Evolutionary conservation across 2,329 filamentous ascomycete species (phyloP), one percentile per base, ranked within the genome.

Genomic region (Fusarium duplospermum): DNA sequence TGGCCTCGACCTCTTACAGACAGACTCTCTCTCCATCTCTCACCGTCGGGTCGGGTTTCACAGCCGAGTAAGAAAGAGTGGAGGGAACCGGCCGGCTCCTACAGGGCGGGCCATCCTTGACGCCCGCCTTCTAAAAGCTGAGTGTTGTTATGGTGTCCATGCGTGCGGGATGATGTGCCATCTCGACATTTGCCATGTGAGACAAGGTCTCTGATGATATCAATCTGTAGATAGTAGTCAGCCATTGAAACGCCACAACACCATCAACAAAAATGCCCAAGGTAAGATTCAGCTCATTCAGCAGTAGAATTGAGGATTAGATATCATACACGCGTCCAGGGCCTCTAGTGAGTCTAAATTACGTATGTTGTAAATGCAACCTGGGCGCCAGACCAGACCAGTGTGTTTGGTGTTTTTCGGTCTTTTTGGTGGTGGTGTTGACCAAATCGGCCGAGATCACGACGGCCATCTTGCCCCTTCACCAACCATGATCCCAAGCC

Each of bases 301-400:
- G 62, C 50, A 67, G 66, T 54, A 70, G 66, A 61, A 74, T 62
- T 63, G 50, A 65, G 70, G 60, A 74, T 77, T 74, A 76, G 59
- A 77, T 78, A 76, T 71, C 71, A 72, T 78, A 78, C 75, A 78
- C 67, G 66, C 64, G 62, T 67, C 76, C 68, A 74, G 68, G 68
- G 65, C 72, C 69, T 74, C 72, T 73, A 73, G 47, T 73, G 67
- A 64, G 36, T 74, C 69, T 75, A 74, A 72, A 72, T 75, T 45
- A 54, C 47, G 27, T 54, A 70, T 75, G 52, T 45, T 62, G 57
- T 73, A 74, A 73, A 74, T 75, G 59, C 52, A 68, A 62, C 54
- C 50, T 52, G 45, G 64, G 59, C 24, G 42, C 45, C 45, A 47
- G 24, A 50, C 42, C 42, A 50, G 24, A 42, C 36, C 62, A 20